Base-by-base conservation (phyloP, 1,284 basidiomycete genomes). In the Pyrrhoderma noxium region DNA sequence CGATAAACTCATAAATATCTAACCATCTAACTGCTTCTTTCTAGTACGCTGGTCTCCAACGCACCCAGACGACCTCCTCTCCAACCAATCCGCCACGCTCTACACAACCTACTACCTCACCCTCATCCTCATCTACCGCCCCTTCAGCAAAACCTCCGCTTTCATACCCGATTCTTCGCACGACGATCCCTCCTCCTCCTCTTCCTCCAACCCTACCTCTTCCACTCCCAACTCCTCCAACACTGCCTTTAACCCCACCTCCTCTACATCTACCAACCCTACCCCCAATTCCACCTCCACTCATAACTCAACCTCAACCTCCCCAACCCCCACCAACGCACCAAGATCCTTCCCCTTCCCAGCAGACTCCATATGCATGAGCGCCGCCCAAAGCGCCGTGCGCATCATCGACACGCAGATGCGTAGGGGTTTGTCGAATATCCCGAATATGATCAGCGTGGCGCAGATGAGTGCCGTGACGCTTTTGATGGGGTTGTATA, bases 61-160 rank as follows among this genome's bases (percentile, higher is more conserved):
- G 38, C 74, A 77, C 37, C 70, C 78, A 55, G 67, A 81, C 57
- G 62, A 65, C 0, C 58, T 70, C 1, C 77, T 84, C 55, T 78
- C 84, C 35, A 76, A 75, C 47, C 88, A 89, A 65, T 81, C 86
- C 2, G 77, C 85, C 2, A 73, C 76, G 3, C 67, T 93, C 9
- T 80, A 82, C 59, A 72, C 77, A 16, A 75, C 78, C 3, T 92
- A 89, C 63, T 81, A 91, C 65, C 68, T 84, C 46, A 68, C 75
- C 13, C 77, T 77, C 59, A 88, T 91, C 60, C 71, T 87, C 54
- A 76, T 90, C 45, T 84, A 90, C 62, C 77, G 87, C 9, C 82
- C 85, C 0, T 90, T 90, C 65, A 45, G 38, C 34, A 38, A 51
- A 4, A 34, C 40, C 4, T 45, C 49, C 21, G 45, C 27, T n/a